Base-by-base conservation (phyloP, 179 eudicot species). In the Heliamphora pulchella region DNA sequence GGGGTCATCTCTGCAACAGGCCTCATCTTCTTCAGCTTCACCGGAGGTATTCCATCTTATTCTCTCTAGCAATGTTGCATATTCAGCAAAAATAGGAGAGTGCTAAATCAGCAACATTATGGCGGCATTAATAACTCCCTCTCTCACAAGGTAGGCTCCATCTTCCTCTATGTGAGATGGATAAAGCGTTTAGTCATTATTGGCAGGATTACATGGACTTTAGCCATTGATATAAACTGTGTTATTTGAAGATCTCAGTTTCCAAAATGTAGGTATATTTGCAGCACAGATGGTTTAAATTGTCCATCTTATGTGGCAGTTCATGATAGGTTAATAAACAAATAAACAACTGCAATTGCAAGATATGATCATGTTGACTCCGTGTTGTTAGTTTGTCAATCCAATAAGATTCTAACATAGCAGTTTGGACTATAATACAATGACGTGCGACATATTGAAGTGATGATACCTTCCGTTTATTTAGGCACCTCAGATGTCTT, bases 21-120 rank as follows among this genome's bases (percentile, higher is more conserved):
- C 64, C 41, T 59, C 77, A 39, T 80, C 82, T 41, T 81, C 83
- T 54, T 81, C 75, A 14, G 80, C 59, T 55, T 67, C 80, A 39
- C 18, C 31, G 2, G 83, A 81, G 83, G 83, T 81, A 75, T 73
- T 18, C 11, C 44, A 14, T 31, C 11, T 64, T 48, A 59, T 61
- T 41, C 61, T 31, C 47, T 63, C 71, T 39, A 20, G 8, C 47
- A 31, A 6, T 47, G 58, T 63, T 76, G 46, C 2, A 9, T 76
- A 44, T 20, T 44, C 53, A 47, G 50, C 43, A 48, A 8, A 62
- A 64, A 62, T 77, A 13, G 18, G 61, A 51, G 58, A 48, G 18
- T 76, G 39, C 79, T 76, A 61, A 8, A 43, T 58, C 50, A n/a
- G 11, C 8, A 18, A 15, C 51, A 41, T 15, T 57, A 57, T 43